phyloP scores from a whole-genome alignment of 2,329 filamentous ascomycete species.

The Colletotrichum kahawae region DNA sequence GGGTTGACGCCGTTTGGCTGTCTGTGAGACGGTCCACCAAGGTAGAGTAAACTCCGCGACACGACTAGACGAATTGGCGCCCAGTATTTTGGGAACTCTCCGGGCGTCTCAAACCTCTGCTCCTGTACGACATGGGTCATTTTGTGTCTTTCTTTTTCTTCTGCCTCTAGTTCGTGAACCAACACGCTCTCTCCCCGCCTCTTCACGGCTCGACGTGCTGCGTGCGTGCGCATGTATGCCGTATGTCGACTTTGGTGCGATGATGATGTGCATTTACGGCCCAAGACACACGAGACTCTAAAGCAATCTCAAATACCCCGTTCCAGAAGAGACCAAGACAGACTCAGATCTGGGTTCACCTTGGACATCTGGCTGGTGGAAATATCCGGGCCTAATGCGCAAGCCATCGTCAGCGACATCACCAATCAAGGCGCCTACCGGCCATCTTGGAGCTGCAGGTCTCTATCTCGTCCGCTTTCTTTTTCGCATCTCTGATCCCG shows the following conservation, averaged over 20 bases:
- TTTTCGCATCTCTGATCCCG: conserved; percentile 1
- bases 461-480: background rate
- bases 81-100: background rate
- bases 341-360: background rate
- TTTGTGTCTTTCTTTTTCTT: background rate
- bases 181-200: background rate
- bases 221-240: background rate
- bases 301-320: background rate
- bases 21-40: background rate
- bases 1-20: background rate
- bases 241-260: background rate
- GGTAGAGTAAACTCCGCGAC: background rate
- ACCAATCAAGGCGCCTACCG: background rate
- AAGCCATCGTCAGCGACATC: background rate
- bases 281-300: background rate
- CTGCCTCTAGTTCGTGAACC: background rate
- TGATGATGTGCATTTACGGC: background rate
- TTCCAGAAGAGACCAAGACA: background rate
- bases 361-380: background rate
- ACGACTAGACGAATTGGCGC: background rate
- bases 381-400: background rate
- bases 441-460: background rate
- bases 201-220: background rate
- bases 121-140: background rate
- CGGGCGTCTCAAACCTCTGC: background rate